Percentiles rank a stretch among this genome's conserved stretches.
Evolutionary conservation across 2,329 filamentous ascomycete species (phyloP).

Genomic region (Cordyceps fumosorosea): DNA sequence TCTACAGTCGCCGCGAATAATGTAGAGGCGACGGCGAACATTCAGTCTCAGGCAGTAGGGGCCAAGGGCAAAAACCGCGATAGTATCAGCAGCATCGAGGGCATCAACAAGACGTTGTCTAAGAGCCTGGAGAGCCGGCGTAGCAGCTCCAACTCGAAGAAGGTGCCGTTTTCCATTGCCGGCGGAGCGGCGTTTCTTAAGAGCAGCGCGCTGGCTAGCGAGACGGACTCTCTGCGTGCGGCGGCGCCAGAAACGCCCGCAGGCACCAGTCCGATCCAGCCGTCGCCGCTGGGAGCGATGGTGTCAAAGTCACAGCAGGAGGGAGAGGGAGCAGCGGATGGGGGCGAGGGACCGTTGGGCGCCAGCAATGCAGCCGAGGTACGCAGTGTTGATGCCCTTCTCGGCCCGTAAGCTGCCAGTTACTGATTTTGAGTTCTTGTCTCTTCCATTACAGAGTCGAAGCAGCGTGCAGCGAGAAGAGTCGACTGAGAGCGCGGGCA

Average conservation of each 20-base stretch:
- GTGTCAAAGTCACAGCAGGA: conserved; percentile 18
- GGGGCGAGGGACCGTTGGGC: conserved; percentile 17
- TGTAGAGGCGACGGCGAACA: conserved; percentile 77
- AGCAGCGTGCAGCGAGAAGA: conserved; percentile 32
- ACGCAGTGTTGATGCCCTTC: conserved; percentile 45
- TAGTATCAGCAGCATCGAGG: conserved; percentile 55
- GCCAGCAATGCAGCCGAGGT: conserved; percentile 38
- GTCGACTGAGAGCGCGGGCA: conserved; percentile 33
- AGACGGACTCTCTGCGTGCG: conserved; percentile 52
- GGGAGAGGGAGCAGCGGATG: background rate
- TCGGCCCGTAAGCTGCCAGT: conserved; percentile 33
- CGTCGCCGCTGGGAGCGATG: conserved; percentile 19
- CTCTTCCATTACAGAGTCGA: conserved; percentile 20
- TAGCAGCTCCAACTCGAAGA: conserved; percentile 80
- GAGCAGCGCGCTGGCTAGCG: conserved; percentile 48
- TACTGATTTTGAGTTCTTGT: background rate
- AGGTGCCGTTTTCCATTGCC: conserved; percentile 52
- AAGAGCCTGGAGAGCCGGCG: conserved; percentile 88
- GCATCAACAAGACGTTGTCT: conserved; percentile 69
- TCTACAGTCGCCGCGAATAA: conserved; percentile 84
- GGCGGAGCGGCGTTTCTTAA: conserved; percentile 36
- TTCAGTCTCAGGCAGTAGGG: conserved; percentile 43
- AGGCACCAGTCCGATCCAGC: conserved; percentile 35
- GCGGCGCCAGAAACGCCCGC: conserved; percentile 36
- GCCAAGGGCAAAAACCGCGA: conserved; percentile 39